A percentile compares a stretch with the other conserved stretches of the same genome.
Evolutionary conservation across 495 filamentous ascomycete species (phyloP).

Genomic region (Oleoguttula mirabilis): DNA sequence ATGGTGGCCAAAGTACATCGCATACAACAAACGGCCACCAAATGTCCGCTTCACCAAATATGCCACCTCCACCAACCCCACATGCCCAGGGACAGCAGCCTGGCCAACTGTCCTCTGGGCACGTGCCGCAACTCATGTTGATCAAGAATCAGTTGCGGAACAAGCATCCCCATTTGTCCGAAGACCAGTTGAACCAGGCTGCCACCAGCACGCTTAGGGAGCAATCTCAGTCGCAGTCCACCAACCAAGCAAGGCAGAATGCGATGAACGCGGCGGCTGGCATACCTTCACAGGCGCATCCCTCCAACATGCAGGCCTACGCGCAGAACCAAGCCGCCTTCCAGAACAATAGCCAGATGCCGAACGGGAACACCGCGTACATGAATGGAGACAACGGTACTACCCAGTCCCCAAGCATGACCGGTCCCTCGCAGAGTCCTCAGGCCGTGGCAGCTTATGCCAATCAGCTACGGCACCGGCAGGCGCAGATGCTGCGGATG

Average conservation of each 20-base stretch:
- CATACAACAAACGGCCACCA: slow-evolving; percentile 9
- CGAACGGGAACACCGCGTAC: slow-evolving; percentile 11
- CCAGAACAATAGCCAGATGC: slow-evolving; percentile 9
- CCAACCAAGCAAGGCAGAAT: slow-evolving; percentile 19
- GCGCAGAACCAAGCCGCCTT: slow-evolving; percentile 13
- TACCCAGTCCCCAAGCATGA: background rate
- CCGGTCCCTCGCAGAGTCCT: slow-evolving; percentile 1
- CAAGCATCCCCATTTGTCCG: slow-evolving; percentile 25
- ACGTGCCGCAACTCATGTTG: slow-evolving; percentile 25
- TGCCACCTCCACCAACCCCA: slow-evolving; percentile 21
- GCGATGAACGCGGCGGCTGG: slow-evolving; percentile 32
- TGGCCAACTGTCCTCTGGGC: slow-evolving; percentile 26
- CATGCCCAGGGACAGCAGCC: slow-evolving; percentile 19
- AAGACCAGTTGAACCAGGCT: slow-evolving; percentile 21
- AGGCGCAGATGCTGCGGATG: slow-evolving; percentile 13
- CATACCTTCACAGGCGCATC: slow-evolving; percentile 9
- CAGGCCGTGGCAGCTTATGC: slow-evolving; percentile 11
- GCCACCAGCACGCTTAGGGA: slow-evolving; percentile 23
- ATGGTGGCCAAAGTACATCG: background rate
- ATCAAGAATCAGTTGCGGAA: slow-evolving; percentile 23
- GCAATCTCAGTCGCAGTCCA: slow-evolving; percentile 9
- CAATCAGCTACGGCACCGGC: slow-evolving; percentile 8
- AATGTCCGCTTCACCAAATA: slow-evolving; percentile 16
- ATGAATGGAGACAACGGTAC: slow-evolving; percentile 10
- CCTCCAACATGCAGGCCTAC: slow-evolving; percentile 9